These are phyloP conservation scores for Pneumocystis oryctolagi DNA, from an alignment of 1,139 yeast genomes.

Conservation along the genomic window DNA sequence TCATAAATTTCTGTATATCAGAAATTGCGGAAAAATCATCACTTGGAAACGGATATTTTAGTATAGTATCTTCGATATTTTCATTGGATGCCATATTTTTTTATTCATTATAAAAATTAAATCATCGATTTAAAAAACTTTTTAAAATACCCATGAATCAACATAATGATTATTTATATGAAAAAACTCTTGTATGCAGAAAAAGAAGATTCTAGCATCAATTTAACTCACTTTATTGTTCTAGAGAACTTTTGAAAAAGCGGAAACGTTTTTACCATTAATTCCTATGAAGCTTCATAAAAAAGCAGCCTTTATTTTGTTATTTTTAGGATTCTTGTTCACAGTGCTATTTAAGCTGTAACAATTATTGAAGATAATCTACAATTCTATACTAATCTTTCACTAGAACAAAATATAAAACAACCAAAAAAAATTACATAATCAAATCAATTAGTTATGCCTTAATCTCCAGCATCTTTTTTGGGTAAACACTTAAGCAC, in stretches of 20 bases:
- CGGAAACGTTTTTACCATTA: constrained; percentile 10
- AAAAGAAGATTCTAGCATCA: neutral
- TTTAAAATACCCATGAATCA: neutral
- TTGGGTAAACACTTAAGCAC: neutral
- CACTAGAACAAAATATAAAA: constrained; percentile 7
- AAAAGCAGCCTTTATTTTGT: constrained; percentile 9
- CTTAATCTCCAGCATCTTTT: constrained; percentile 10
- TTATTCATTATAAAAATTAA: neutral
- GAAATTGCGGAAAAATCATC: neutral
- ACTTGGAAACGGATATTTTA: neutral
- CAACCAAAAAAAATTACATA: constrained; percentile 10
- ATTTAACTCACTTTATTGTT: neutral
- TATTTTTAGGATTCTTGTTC: constrained; percentile 11
- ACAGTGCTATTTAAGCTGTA: constrained; percentile 10
- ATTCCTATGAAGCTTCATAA: constrained; percentile 11
- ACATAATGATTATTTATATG: constrained; percentile 4
- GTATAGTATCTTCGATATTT: neutral
- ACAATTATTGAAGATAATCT: neutral
- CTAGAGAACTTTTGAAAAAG: constrained; percentile 12
- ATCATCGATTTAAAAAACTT: neutral
- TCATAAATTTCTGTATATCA: constrained; percentile 3
- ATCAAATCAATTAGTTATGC: constrained; percentile 9
- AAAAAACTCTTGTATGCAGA: neutral
- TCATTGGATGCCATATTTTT: neutral
- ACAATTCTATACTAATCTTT: neutral